Conservation (phyloP, 495 filamentous ascomycete genomes). For the Hyaloscypha bicolor region DNA sequence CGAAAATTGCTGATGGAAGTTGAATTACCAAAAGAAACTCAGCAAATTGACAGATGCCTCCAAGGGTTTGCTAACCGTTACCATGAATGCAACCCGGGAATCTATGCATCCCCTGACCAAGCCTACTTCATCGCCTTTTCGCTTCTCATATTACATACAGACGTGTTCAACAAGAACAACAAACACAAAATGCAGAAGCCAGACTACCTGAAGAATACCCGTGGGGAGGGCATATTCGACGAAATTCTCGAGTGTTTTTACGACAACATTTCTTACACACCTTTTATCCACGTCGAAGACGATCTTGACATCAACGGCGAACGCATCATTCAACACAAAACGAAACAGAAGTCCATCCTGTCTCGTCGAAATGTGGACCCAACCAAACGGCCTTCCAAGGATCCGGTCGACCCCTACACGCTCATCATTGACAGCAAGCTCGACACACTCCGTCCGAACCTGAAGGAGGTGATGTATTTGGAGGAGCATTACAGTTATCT, state of each 20-base stretch:
- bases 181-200: slow-evolving; percentile 98
- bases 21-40: slow-evolving; percentile 93
- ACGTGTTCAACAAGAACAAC: slow-evolving; percentile 99
- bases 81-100: slow-evolving; percentile 96
- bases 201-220: slow-evolving; percentile 94
- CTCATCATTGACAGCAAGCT: slow-evolving; percentile 88
- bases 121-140: slow-evolving; percentile 98
- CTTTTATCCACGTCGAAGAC: slow-evolving; percentile 96
- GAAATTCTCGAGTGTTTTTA: slow-evolving; percentile 96
- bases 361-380: slow-evolving; percentile 68
- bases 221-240: slow-evolving; percentile 84
- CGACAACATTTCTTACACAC: slow-evolving; percentile 96
- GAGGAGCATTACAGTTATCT: slow-evolving; percentile 91
- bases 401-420: slow-evolving; percentile 93
- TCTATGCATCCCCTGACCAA: slow-evolving; percentile 90
- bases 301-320: slow-evolving; percentile 80
- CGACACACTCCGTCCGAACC: slow-evolving; percentile 75
- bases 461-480: slow-evolving; percentile 89
- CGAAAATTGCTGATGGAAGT: slow-evolving; percentile 95
- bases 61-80: slow-evolving; percentile 96
- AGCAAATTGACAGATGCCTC: slow-evolving; percentile 94
- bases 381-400: slow-evolving; percentile 64
- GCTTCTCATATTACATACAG: slow-evolving; percentile 92
- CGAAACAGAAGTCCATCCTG: slow-evolving; percentile 70
- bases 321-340: slow-evolving; percentile 68